Evolutionary conservation across 169 alveolate genomes (phyloP), one percentile per base, ranked within the genome.

Genomic region (Neospora caninum): DNA sequence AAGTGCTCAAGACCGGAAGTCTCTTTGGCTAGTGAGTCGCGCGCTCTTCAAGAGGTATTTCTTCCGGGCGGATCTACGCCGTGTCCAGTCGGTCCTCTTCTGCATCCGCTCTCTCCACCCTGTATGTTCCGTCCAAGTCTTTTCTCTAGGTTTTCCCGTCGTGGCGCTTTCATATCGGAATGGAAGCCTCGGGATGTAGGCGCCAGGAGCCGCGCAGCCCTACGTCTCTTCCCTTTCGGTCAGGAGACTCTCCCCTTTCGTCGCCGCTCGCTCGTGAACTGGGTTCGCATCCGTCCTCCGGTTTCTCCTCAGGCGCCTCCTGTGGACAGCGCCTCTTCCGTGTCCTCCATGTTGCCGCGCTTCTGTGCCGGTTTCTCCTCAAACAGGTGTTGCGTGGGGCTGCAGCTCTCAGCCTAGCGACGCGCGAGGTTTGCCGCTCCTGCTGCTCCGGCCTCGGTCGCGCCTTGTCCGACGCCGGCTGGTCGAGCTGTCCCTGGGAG

Each of bases 131-230:
- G n/a, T n/a, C n/a, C n/a, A n/a, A n/a, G n/a, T n/a, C n/a, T n/a
- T n/a, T n/a, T n/a, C n/a, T n/a, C n/a, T n/a, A n/a, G n/a, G n/a
- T n/a, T n/a, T n/a, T n/a, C n/a, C n/a, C n/a, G n/a, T n/a, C 39
- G 18, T 70, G 83, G 36, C 45, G 45, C 7, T 64, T 29, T 20
- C 86, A 13, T 4, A n/a, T 38, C 45, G 86, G 86, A 38, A 78
- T 78, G 86, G 86, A 13, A 78, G 27, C 45, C 45, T 78, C 45
- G 2, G 86, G 86, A 29, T n/a, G 86, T 43, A 18, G 1, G 45
- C 45, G 49, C 39, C 45, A 13, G 45, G 86, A 78, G 86, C 20
- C 86, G 86, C 86, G 42, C 86, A 78, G 86, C 45, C 86, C 7
- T 10, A 20, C 20, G 86, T n/a, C 73, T 13, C 31, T 64, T 16